Evolutionary conservation across 148 eudicot genomes (phyloP).

Genomic region (Rhododendron henanense): DNA sequence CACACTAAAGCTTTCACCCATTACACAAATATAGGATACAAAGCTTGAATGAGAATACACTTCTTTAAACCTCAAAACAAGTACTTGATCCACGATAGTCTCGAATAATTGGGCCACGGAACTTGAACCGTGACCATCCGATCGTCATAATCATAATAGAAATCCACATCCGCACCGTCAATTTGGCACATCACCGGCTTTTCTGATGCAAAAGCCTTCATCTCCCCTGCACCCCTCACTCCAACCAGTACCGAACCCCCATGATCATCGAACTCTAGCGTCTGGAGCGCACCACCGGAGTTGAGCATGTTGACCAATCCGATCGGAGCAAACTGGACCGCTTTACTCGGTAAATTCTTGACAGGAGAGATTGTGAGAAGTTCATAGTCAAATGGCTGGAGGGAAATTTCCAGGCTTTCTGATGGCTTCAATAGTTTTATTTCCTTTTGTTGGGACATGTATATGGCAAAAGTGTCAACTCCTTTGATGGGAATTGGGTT

Average conservation of each 20-base stretch:
- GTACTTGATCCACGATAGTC: constrained; percentile 31
- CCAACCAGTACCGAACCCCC: constrained; percentile 2
- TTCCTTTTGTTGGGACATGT: constrained; percentile 2
- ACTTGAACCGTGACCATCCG: constrained; percentile 37
- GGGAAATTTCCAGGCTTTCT: constrained; percentile 1
- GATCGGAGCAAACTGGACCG: constrained; percentile 17
- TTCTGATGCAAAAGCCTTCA: constrained; percentile 36
- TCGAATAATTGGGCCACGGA: constrained; percentile 27
- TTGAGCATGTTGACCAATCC: constrained; percentile 47
- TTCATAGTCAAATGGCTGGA: constrained; percentile 16
- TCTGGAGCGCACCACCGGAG: constrained; percentile 34
- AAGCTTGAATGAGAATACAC: constrained; percentile 34
- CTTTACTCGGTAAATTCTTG: neutral
- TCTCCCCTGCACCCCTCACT: constrained; percentile 30
- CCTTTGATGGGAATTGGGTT: constrained; percentile 16
- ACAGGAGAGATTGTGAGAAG: constrained; percentile 14
- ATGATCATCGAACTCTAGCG: neutral
- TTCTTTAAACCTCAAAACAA: constrained; percentile 24
- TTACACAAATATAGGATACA: constrained; percentile 6
- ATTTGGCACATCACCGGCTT: constrained; percentile 32
- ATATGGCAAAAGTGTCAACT: constrained; percentile 9
- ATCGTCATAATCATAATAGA: constrained; percentile 26
- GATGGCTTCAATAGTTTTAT: constrained; percentile 12
- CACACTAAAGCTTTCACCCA: neutral
- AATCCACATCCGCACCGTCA: constrained; percentile 27